Base-by-base conservation (phyloP, 1,139 yeast genomes). In the Protomyces macrosporus region DNA sequence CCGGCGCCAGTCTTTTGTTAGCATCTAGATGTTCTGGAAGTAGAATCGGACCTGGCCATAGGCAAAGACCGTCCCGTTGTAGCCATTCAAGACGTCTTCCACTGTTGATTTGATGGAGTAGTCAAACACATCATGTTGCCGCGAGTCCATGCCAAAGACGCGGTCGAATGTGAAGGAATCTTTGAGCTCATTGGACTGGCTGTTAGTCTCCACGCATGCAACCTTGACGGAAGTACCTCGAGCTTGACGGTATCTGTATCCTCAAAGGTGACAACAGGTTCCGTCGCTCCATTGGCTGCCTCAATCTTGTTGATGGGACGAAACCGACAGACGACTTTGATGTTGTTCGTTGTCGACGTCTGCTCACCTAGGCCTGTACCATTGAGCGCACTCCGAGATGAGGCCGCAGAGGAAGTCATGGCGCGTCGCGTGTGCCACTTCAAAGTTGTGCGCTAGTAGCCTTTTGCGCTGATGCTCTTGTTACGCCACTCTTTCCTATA, bases 1-100 rank as follows among this genome's bases (percentile, higher is more conserved):
- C 97, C 97, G 0, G 95, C 82, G 0, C 96, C 95, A 0, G 95
- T 87, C 72, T 58, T 32, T 10, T 30, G 9, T 42, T n/a, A n/a
- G n/a, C 23, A 12, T 33, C 16, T 23, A 48, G 30, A 14, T 9
- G 33, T 6, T n/a, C 16, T 35, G 33, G 14, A 14, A 16, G 35
- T n/a, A 7, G 23, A 53, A 23, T 10, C 45, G 14, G 34, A 58
- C 62, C 56, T 88, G 96, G 6, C 97, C 97, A 73, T 89, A 90
- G 0, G 96, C 91, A 54, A 90, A 76, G 0, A 90, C 86, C 0
- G 96, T 85, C 30, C 95, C 93, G 73, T 90, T 89, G 72, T 87
- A 89, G 0, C 97, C 97, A 51, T 81, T 79, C 67, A 89, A 79
- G 48, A 89, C 78, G 55, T 66, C 67, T 56, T 84, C 86, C 2